These are phyloP conservation scores for Fragaria vesca DNA, from an alignment of 306 rosid genomes.

Conservation along the genomic window DNA sequence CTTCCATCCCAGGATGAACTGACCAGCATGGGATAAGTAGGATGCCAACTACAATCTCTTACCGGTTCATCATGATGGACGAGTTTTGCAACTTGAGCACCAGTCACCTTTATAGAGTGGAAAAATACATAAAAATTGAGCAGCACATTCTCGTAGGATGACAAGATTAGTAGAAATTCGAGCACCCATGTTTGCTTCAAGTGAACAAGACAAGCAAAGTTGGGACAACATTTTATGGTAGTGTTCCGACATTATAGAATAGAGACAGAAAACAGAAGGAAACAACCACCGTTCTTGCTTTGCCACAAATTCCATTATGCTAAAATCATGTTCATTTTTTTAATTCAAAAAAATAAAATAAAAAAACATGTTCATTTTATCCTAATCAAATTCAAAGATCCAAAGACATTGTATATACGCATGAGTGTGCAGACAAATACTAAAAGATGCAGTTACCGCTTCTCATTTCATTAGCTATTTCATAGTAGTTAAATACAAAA, in stretches of 20 bases:
- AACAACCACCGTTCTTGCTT: background rate
- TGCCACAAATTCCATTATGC: background rate
- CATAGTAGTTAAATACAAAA: background rate
- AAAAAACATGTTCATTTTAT: background rate
- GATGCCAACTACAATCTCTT: constrained; percentile 98
- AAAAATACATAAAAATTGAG: constrained; percentile 3
- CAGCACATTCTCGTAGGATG: background rate
- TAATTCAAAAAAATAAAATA: too few species aligned
- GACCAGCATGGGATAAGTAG: constrained; percentile 62
- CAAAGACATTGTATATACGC: background rate
- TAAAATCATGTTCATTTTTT: background rate
- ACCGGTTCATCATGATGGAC: constrained; percentile 85
- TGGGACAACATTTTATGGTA: background rate
- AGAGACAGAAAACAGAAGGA: background rate
- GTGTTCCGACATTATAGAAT: background rate
- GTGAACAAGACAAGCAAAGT: background rate
- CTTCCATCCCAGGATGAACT: constrained; percentile 99
- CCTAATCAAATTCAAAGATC: background rate
- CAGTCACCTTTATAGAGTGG: constrained; percentile 52
- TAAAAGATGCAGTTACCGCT: background rate
- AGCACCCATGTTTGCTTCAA: background rate
- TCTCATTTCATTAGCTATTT: background rate
- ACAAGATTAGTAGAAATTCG: background rate
- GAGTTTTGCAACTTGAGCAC: constrained; percentile 79
- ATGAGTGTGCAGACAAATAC: background rate